Evolutionary conservation across 139 green algal genomes (phyloP).

Genomic region (Cymbomonas tetramitiformis): DNA sequence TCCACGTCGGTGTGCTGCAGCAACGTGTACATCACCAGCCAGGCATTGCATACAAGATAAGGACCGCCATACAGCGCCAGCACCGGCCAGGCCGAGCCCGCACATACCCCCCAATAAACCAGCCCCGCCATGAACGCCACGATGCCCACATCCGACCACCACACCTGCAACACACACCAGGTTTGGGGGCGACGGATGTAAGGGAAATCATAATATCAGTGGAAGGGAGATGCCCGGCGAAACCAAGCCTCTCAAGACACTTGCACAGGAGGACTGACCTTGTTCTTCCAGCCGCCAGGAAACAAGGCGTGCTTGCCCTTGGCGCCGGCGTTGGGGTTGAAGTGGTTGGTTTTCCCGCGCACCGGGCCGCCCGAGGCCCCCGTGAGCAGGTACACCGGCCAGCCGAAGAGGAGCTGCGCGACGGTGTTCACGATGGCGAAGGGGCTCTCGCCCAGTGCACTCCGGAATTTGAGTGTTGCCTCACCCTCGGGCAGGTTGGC

Average conservation of each 20-base stretch:
- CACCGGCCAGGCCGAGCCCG: neutral
- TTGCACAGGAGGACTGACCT: too few relatives aligned
- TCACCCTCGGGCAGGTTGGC: too few relatives aligned
- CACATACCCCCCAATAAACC: slow-evolving; percentile 4
- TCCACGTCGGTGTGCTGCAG: slow-evolving; percentile 34
- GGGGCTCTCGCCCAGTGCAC: too few relatives aligned
- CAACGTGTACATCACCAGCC: slow-evolving; percentile 32
- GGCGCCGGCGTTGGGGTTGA: slow-evolving; percentile 9
- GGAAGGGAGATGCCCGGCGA: too few relatives aligned
- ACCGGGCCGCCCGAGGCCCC: slow-evolving; percentile 23
- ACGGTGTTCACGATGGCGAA: slow-evolving; percentile 20
- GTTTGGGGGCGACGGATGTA: too few relatives aligned
- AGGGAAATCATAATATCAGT: too few relatives aligned
- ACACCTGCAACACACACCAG: too few relatives aligned
- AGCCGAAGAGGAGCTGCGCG: slow-evolving; percentile 22
- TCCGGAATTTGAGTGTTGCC: too few relatives aligned
- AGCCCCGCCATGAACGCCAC: slow-evolving; percentile 5
- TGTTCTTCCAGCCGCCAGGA: slow-evolving; percentile 16
- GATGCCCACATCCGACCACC: slow-evolving; percentile 13
- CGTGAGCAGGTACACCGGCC: slow-evolving; percentile 25
- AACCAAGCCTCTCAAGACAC: too few relatives aligned
- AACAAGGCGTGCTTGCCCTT: slow-evolving; percentile 19
- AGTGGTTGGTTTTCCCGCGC: slow-evolving; percentile 26
- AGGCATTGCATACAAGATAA: slow-evolving; percentile 28
- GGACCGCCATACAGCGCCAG: slow-evolving; percentile 16